Percentiles rank a stretch among this genome's conserved stretches.
These are phyloP conservation scores for Erodium chrysanthum DNA, from an alignment of 441 rosid species.

Conservation along the genomic window DNA sequence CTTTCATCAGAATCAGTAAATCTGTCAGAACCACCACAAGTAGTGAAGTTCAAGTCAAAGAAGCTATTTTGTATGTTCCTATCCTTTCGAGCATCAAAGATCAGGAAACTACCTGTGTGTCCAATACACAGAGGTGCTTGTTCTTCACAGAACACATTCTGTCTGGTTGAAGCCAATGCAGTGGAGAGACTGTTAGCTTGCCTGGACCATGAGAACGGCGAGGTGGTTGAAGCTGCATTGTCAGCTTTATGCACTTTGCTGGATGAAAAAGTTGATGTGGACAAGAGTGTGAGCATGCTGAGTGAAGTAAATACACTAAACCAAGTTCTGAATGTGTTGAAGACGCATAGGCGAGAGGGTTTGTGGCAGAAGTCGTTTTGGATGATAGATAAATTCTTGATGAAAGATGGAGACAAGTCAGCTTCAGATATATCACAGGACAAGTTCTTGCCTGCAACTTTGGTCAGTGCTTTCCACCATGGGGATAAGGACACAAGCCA, in stretches of 20 bases:
- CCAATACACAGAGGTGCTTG: constrained; percentile 72
- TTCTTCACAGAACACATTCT: constrained; percentile 73
- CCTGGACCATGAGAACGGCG: constrained; percentile 60
- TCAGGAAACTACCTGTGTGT: constrained; percentile 32
- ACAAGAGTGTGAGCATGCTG: constrained; percentile 49
- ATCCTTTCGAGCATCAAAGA: constrained; percentile 39
- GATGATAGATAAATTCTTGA: constrained; percentile 73
- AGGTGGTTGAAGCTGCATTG: constrained; percentile 72
- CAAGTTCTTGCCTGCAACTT: constrained; percentile 49
- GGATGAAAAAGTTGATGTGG: constrained; percentile 69
- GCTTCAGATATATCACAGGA: constrained; percentile 61
- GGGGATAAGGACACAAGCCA: constrained; percentile 66
- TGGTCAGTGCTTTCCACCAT: constrained; percentile 67
- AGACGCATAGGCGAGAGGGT: constrained; percentile 57
- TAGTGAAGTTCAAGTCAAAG: constrained; percentile 34
- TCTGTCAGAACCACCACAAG: constrained; percentile 45
- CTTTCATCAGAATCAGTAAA: constrained; percentile 58
- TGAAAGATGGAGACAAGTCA: constrained; percentile 47
- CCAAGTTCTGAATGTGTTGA: constrained; percentile 51
- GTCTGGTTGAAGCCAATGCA: constrained; percentile 72
- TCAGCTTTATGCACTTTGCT: constrained; percentile 70
- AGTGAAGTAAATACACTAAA: constrained; percentile 44
- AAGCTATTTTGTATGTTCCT: constrained; percentile 34
- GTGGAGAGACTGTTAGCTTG: constrained; percentile 64
- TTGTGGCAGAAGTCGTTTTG: constrained; percentile 74